Evolutionary conservation across 1,139 yeast genomes (phyloP).

Genomic region (Scheffersomyces quercinus): DNA sequence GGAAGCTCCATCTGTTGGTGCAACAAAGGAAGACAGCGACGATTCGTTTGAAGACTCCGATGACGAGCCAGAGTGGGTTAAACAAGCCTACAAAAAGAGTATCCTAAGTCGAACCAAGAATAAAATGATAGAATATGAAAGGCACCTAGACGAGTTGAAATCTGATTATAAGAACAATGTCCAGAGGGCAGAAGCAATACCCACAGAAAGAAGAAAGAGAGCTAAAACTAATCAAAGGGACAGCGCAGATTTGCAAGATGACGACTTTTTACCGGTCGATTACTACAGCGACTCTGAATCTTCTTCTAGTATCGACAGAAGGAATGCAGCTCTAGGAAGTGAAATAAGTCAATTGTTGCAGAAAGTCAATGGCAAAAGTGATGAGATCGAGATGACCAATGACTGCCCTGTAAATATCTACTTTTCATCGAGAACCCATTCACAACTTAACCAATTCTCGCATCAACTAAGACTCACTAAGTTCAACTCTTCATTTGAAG

Average conservation of each 20-base stretch:
- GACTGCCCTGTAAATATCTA: slow-evolving; percentile 49
- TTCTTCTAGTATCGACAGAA: slow-evolving; percentile 21
- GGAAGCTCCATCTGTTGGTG: slow-evolving; percentile 22
- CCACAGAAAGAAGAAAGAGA: slow-evolving; percentile 3
- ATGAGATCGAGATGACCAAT: slow-evolving; percentile 17
- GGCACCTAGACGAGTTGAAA: slow-evolving; percentile 30
- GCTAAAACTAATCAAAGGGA: background rate
- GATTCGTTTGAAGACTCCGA: slow-evolving; percentile 30
- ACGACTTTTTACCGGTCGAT: slow-evolving; percentile 42
- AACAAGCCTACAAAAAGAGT: slow-evolving; percentile 38
- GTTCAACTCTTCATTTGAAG: slow-evolving; percentile 62
- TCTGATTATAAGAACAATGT: slow-evolving; percentile 14
- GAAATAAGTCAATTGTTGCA: slow-evolving; percentile 48
- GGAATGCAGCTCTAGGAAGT: slow-evolving; percentile 22
- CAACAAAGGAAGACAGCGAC: slow-evolving; percentile 4
- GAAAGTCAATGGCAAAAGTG: slow-evolving; percentile 31
- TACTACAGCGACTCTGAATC: slow-evolving; percentile 35
- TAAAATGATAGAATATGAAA: slow-evolving; percentile 41
- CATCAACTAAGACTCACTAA: slow-evolving; percentile 65
- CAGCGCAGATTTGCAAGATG: slow-evolving; percentile 13
- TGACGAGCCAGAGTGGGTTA: slow-evolving; percentile 66
- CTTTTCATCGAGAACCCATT: slow-evolving; percentile 87
- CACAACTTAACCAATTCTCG: slow-evolving; percentile 82
- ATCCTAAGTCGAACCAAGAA: slow-evolving; percentile 29
- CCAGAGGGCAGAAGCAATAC: slow-evolving; percentile 11